These are phyloP conservation scores for Penicillium griseofulvum DNA, from an alignment of 2,329 filamentous ascomycete genomes.

Conservation along the genomic window DNA sequence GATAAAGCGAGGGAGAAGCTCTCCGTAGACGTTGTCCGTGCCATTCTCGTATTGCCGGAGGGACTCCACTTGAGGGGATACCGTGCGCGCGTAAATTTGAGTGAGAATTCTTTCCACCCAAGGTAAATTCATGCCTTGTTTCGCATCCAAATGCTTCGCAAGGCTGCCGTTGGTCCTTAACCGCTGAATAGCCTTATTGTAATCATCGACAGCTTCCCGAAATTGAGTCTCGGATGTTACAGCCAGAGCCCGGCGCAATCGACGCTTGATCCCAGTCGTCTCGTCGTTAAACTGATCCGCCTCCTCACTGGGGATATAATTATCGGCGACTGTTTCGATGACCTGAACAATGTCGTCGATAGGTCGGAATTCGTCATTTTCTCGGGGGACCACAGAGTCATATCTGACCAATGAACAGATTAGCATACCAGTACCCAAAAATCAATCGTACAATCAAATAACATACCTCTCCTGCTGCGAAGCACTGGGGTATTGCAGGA, in stretches of 20 bases:
- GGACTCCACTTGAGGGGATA: conserved; percentile 81
- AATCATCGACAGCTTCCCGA: conserved; percentile 67
- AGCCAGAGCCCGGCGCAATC: conserved; percentile 70
- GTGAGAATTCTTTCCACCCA: conserved; percentile 77
- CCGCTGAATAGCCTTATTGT: conserved; percentile 68
- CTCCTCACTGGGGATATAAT: conserved; percentile 73
- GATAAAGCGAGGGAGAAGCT: conserved; percentile 81
- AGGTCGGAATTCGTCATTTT: conserved; percentile 68
- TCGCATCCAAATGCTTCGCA: conserved; percentile 65
- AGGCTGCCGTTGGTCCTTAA: conserved; percentile 70
- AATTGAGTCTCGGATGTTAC: conserved; percentile 70
- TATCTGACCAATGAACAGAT: conserved; percentile 49
- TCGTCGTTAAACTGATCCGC: conserved; percentile 68
- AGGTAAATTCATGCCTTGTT: conserved; percentile 67
- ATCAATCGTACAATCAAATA: neutral
- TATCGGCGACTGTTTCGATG: conserved; percentile 66
- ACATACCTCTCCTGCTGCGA: conserved; percentile 64
- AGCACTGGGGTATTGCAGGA: conserved; percentile 80
- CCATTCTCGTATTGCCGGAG: conserved; percentile 85
- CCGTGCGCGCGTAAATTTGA: conserved; percentile 88
- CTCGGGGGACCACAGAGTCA: conserved; percentile 73
- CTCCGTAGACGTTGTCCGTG: conserved; percentile 91
- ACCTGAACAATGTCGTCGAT: conserved; percentile 69
- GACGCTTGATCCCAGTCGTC: conserved; percentile 70
- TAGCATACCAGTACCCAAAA: conserved; percentile 1